Percentiles rank a stretch among this genome's conserved stretches.
Conservation (phyloP, 2,329 filamentous ascomycete species). For the Akanthomyces lecanii region DNA sequence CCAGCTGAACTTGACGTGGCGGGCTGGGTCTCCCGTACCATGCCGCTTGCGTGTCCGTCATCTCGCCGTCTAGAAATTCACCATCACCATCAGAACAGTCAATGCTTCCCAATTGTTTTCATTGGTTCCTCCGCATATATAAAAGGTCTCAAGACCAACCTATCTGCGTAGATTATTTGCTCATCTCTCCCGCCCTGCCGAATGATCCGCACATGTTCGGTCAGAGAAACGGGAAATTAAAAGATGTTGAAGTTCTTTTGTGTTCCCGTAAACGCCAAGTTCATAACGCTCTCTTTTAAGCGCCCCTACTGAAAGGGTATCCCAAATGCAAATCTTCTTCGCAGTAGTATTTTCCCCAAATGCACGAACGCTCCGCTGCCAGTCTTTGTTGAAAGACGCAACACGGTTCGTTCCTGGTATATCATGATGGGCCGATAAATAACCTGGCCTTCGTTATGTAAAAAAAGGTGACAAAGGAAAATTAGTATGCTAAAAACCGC, state of each 20-base stretch:
- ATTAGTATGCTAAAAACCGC: constrained; percentile 32
- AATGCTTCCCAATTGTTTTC: constrained; percentile 6
- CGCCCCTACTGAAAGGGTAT: constrained; percentile 33
- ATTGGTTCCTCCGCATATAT: constrained; percentile 6
- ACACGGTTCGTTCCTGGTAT: constrained; percentile 33
- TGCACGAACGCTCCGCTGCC: constrained; percentile 32
- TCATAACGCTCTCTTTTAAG: constrained; percentile 27
- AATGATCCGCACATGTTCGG: constrained; percentile 34
- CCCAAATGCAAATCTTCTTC: constrained; percentile 37
- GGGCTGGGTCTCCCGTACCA: too few relatives aligned
- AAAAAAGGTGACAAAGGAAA: constrained; percentile 26
- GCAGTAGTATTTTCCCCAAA: constrained; percentile 28
- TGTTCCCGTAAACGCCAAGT: constrained; percentile 39
- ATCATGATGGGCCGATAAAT: constrained; percentile 24
- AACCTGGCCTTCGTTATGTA: constrained; percentile 18
- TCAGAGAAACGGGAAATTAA: constrained; percentile 29
- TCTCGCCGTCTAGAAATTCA: background rate
- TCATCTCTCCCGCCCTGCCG: constrained; percentile 25
- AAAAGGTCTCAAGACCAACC: constrained; percentile 1
- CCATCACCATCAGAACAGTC: background rate
- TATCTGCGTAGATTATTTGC: constrained; percentile 12
- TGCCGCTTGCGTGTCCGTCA: background rate
- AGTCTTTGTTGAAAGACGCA: constrained; percentile 48
- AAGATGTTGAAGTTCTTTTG: constrained; percentile 48
- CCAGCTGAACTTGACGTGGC: background rate